Evolutionary conservation across 306 rosid genomes (phyloP), one percentile per base, ranked within the genome.

Genomic region (Quercus agrifolia): DNA sequence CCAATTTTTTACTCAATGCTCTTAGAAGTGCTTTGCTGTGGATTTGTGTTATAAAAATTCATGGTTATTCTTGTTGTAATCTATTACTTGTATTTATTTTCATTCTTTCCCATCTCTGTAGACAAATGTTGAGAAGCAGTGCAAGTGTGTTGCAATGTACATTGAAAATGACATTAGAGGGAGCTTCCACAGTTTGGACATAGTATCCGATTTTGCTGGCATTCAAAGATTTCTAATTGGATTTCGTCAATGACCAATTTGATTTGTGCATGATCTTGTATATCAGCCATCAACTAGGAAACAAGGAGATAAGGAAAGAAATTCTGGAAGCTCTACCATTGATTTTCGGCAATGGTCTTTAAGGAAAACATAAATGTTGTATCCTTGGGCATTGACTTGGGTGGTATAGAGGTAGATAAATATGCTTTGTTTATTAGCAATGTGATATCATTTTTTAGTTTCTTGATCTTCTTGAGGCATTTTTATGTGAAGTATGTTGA

Each of bases 91-190:
- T 59, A 70, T 85, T 80, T 79, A 27, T 70, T 74, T 78, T 56
- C 49, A 8, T 57, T 79, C 73, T 67, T 73, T 76, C 63, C 19
- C 61, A 61, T 80, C 66, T 74, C 19, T 69, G 77, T 88, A 95
- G 98, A 93, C 98, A 44, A 91, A 95, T 74, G 99, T 96, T 4
- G 90, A 95, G 87, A 72, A 77, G 83, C 98, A 92, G 75, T 90
- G 97, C 86, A 84, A 78, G 79, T 75, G 74, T 80, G 93, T 92
- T 27, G 88, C 84, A 23, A 84, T 89, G 64, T 88, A 89, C 85
- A 79, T 92, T 89, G 86, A 83, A 90, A 87, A 80, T 33, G 57
- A 79, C 56, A 83, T 54, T 62, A 81, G 83, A 78, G 86, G 79
- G 75, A 83, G 87, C 80, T 91, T 95, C 73, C 77, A 82, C 70